Evolutionary conservation across 371 early-diverging fungal genomes (phyloP).

Genomic region (Apophysomyces ossiformis): DNA sequence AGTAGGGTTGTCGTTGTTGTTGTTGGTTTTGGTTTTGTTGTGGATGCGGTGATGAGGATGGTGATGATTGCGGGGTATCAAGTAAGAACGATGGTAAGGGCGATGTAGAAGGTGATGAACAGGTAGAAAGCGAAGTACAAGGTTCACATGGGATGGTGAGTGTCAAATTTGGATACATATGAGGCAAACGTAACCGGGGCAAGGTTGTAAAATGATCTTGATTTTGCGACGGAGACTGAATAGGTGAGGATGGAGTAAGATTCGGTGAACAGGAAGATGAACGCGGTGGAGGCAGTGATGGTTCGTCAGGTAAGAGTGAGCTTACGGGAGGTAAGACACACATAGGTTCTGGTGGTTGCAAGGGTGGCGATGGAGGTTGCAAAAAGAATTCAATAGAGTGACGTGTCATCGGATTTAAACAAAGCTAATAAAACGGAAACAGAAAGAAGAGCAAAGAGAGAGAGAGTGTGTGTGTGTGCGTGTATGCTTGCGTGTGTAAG

Average conservation of each 20-base stretch:
- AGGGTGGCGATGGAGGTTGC: conserved; percentile 31
- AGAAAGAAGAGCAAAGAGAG: conserved; percentile 6
- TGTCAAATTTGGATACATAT: conserved; percentile 15
- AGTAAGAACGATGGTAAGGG: conserved; percentile 13
- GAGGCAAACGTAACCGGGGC: conserved; percentile 15
- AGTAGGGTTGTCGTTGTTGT: conserved; percentile 14
- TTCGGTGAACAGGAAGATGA: conserved; percentile 16
- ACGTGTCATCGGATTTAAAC: conserved; percentile 8
- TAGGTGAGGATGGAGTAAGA: conserved; percentile 14
- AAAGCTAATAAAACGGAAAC: not conserved
- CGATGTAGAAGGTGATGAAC: conserved; percentile 21
- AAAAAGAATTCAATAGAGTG: conserved; percentile 31
- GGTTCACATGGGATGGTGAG: conserved; percentile 20
- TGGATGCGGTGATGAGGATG: conserved; percentile 13
- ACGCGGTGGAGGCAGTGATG: conserved; percentile 15
- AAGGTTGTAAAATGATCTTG: not conserved
- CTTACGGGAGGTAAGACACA: conserved; percentile 27
- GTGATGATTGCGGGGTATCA: conserved; percentile 32
- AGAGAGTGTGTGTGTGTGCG: conserved; percentile 1
- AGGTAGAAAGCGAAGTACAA: conserved; percentile 13
- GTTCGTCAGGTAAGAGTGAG: conserved; percentile 19
- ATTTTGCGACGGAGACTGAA: not conserved
- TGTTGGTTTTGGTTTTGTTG: not conserved
- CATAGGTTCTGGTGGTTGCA: conserved; percentile 8
- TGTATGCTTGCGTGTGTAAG: not conserved